Base-by-base conservation (phyloP, 2,329 filamentous ascomycete genomes). In the Aspergillus sp. region DNA sequence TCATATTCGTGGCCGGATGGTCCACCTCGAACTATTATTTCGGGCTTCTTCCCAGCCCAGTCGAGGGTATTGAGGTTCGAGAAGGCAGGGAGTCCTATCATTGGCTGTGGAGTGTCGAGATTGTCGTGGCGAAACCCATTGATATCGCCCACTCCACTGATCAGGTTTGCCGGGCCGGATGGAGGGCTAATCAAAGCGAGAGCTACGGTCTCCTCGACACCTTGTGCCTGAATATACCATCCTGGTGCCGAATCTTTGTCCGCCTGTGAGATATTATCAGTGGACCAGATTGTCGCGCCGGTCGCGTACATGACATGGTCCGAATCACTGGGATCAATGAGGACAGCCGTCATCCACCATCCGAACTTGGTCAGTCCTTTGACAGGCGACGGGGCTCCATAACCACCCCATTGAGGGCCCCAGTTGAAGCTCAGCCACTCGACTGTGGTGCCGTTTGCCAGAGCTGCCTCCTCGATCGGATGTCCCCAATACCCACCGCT, bases 351-450 rank as follows among this genome's bases (percentile, higher is more conserved):
- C 56, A 63, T 63, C 61, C 61, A 63, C 61, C 61, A 63, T 39
- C 61, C 61, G 32, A 63, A 54, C 53, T 63, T 63, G n/a, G 61
- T 59, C 59, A 63, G 20, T 18, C 61, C 61, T 7, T 26, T 46
- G 39, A 63, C 51, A 22, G 61, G 61, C 6, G 61, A 63, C 0
- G 61, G 61, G 5, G 61, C 61, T 31, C 61, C 61, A 29, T 63
- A 63, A 6, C 61, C 61, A 14, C 58, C 58, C 61, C 61, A 63
- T 26, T 57, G 58, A 36, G 58, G 61, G 1, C 61, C 58, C 61
- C 61, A 63, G 46, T 63, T 61, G 56, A 63, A 63, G 47, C 61
- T 63, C 36, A 63, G 39, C 61, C 61, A 63, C 4, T 55, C 54
- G 29, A 63, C 61, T 14, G 12, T 18, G 4, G 61, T 63, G 49